Conservation (phyloP, 2,329 filamentous ascomycete genomes). For the Ceratocystis harringtonii region DNA sequence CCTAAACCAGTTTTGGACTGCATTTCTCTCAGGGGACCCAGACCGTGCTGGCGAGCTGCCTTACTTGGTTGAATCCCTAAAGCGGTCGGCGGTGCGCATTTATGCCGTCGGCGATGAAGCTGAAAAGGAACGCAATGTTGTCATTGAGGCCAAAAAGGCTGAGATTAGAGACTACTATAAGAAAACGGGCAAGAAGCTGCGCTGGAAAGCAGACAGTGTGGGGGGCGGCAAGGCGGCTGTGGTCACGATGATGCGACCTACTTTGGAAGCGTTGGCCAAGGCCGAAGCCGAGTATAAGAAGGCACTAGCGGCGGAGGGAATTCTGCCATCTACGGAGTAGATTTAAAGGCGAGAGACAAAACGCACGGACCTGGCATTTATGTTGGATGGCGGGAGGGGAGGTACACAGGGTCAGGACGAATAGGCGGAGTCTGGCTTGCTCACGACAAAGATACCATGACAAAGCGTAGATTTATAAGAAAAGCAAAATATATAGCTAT, state of each 20-base stretch:
- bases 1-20: constrained; percentile 90
- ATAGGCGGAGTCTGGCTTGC: too few relatives aligned
- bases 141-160: constrained; percentile 50
- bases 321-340: constrained; percentile 34
- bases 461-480: background rate
- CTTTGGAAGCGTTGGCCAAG: constrained; percentile 52
- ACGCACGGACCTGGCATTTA: background rate
- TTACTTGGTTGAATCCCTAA: constrained; percentile 68
- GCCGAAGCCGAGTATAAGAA: constrained; percentile 58
- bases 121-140: constrained; percentile 54
- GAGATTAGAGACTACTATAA: constrained; percentile 57
- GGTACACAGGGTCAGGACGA: too few relatives aligned
- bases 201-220: constrained; percentile 51
- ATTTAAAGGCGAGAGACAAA: background rate
- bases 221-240: constrained; percentile 65
- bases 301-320: constrained; percentile 50
- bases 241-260: constrained; percentile 59
- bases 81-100: constrained; percentile 63
- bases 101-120: constrained; percentile 66
- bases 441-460: background rate
- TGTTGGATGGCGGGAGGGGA: too few relatives aligned
- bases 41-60: constrained; percentile 67
- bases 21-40: constrained; percentile 77
- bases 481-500: too few relatives aligned
- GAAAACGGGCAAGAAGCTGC: constrained; percentile 57